Evolutionary conservation across 176 grass and related monocot species (phyloP).

Genomic region (Hordeum vulgare): MorexV3_pseudomolecules_assembly NC_058518.1:506948677-506949176

Average conservation of each 20-base stretch:
- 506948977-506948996: conserved; percentile 89
- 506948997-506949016: conserved; percentile 90
- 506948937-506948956: conserved; percentile 64
- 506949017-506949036: conserved; percentile 86
- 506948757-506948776: conserved; percentile 75
- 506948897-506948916: not conserved
- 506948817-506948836: conserved; percentile 90
- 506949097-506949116: conserved; percentile 84
- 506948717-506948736: conserved; percentile 82
- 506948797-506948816: conserved; percentile 90
- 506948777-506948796: conserved; percentile 99
- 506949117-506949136: conserved; percentile 76
- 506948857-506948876: not conserved
- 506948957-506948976: conserved; percentile 86
- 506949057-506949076: conserved; percentile 79
- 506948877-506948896: not conserved
- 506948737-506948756: conserved; percentile 98
- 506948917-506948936: not conserved
- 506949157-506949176: conserved; percentile 7
- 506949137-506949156: conserved; percentile 73
- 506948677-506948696: conserved; percentile 96
- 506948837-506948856: conserved; percentile 35
- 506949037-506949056: conserved; percentile 89
- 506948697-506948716: conserved; percentile 90
- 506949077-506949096: conserved; percentile 81